A percentile compares a stretch with the other conserved stretches of the same genome.
Evolutionary conservation across 371 early-diverging fungal species (phyloP).

Genomic region (Mortierella sp.): DNA sequence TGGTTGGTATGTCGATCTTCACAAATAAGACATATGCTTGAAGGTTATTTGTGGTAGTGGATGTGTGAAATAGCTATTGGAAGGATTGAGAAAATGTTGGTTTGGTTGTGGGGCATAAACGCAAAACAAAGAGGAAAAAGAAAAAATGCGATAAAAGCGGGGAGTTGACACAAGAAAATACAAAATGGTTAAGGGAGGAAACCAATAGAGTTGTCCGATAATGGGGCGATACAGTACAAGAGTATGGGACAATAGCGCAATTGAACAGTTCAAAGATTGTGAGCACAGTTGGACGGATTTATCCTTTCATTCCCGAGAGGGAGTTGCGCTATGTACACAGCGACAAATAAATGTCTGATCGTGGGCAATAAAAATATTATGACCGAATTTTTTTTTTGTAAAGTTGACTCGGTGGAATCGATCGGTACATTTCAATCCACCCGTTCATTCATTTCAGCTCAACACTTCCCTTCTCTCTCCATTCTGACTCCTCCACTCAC

Average conservation of each 20-base stretch:
- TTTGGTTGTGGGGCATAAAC: conserved; percentile 16
- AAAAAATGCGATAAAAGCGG: conserved; percentile 19
- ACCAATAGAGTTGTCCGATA: background rate
- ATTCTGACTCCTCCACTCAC: background rate
- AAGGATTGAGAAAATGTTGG: background rate
- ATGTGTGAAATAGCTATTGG: background rate
- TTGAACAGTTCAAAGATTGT: too few relatives aligned
- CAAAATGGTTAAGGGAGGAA: too few relatives aligned
- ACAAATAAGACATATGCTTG: too few relatives aligned
- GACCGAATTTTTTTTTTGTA: conserved; percentile 39
- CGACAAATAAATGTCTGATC: too few relatives aligned
- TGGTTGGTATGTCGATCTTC: too few relatives aligned
- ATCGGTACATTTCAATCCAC: too few relatives aligned
- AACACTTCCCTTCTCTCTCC: background rate
- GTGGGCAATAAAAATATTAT: too few relatives aligned
- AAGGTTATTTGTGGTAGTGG: too few relatives aligned
- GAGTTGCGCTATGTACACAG: background rate
- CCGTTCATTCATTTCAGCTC: background rate
- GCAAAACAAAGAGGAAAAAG: conserved; percentile 7
- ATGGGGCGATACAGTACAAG: too few relatives aligned
- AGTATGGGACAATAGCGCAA: too few relatives aligned
- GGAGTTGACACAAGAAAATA: too few relatives aligned
- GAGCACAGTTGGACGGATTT: too few relatives aligned
- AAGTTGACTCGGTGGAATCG: conserved; percentile 53
- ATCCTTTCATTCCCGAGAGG: conserved; percentile 17